These are phyloP conservation scores for Malus hybrid DNA, from an alignment of 331 rosid species.

Conservation along the genomic window DNA sequence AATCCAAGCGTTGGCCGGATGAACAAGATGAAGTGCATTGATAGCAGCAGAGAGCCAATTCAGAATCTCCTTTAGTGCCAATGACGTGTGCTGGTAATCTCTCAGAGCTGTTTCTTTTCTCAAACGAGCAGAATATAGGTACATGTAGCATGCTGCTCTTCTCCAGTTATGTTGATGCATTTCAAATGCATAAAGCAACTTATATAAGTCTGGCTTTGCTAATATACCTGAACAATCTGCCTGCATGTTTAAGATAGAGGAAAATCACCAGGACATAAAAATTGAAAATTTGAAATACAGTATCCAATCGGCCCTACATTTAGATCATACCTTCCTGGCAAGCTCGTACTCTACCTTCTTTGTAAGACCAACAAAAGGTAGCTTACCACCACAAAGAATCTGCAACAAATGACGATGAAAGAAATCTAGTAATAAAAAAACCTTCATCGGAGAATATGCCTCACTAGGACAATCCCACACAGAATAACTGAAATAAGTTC, in stretches of 20 bases:
- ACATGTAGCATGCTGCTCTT: conserved; percentile 76
- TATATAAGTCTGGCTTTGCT: conserved; percentile 77
- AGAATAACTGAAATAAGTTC: background rate
- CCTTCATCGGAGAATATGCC: background rate
- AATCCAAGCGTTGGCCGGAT: conserved; percentile 78
- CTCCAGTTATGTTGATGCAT: conserved; percentile 88
- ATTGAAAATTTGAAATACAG: background rate
- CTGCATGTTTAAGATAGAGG: conserved; percentile 29
- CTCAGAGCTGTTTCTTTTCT: conserved; percentile 46
- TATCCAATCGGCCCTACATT: background rate
- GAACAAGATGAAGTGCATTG: conserved; percentile 87
- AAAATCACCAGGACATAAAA: conserved; percentile 2
- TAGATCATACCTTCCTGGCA: conserved; percentile 70
- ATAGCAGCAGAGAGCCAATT: conserved; percentile 79
- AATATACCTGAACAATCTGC: conserved; percentile 80
- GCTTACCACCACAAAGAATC: conserved; percentile 82
- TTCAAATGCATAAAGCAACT: conserved; percentile 90
- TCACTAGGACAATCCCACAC: background rate
- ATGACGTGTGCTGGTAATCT: conserved; percentile 46
- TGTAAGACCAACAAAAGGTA: conserved; percentile 80
- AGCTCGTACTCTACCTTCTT: conserved; percentile 98
- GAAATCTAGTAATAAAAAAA: background rate
- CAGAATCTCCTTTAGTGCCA: conserved; percentile 69
- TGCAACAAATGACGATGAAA: conserved; percentile 19
- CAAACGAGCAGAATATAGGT: conserved; percentile 75